Conservation (phyloP, 768 basidiomycete genomes). For the Suillus subaureus region DNA sequence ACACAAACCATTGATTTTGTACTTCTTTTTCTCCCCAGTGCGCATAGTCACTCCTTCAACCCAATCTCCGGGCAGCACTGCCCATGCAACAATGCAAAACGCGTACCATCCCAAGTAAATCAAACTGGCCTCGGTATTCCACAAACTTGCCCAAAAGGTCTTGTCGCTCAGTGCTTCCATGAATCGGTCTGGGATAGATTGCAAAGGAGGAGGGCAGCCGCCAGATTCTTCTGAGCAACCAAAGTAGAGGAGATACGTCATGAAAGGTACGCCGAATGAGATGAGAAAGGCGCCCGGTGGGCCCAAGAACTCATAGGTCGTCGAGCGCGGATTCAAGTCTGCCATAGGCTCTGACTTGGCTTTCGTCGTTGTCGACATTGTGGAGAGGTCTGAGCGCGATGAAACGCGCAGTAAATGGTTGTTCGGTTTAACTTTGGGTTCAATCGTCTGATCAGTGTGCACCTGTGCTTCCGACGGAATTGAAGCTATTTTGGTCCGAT, state of each 20-base stretch:
- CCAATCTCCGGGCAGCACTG: constrained; percentile 71
- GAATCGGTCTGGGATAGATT: constrained; percentile 44
- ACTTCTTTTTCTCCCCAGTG: constrained; percentile 74
- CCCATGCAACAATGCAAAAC: constrained; percentile 85
- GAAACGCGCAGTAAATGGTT: neutral
- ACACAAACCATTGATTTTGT: constrained; percentile 91
- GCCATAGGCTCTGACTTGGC: constrained; percentile 12
- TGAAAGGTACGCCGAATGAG: constrained; percentile 67
- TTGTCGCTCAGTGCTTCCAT: constrained; percentile 46
- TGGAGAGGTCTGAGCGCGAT: neutral
- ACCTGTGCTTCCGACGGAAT: neutral
- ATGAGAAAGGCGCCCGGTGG: constrained; percentile 77
- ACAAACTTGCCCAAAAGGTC: constrained; percentile 74
- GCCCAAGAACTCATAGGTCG: constrained; percentile 79
- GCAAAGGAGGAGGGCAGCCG: constrained; percentile 63
- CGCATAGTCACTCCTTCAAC: constrained; percentile 72
- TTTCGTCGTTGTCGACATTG: constrained; percentile 22
- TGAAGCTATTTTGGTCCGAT: neutral
- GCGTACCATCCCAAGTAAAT: constrained; percentile 90
- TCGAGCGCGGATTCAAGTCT: constrained; percentile 68
- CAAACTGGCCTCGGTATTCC: constrained; percentile 77
- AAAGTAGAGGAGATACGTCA: constrained; percentile 77
- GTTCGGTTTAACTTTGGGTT: neutral
- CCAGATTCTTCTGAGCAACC: constrained; percentile 72
- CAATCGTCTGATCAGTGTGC: neutral